phyloP scores from a whole-genome alignment of 352 stramenopile genomes.

The Saprolegnia parasitica region DNA sequence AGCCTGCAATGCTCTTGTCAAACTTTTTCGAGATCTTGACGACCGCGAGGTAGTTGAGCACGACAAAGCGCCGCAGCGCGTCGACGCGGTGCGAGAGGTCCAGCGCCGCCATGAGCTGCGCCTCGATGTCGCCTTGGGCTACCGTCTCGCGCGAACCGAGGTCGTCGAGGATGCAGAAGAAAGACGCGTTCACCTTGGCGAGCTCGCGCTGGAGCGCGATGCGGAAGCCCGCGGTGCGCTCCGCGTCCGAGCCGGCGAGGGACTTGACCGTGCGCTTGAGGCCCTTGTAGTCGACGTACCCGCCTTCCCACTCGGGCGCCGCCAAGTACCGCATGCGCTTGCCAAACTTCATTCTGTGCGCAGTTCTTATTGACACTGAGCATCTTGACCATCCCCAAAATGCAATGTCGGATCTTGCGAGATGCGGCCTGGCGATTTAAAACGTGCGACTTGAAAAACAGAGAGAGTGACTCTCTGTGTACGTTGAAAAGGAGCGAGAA shows the following conservation, averaged over 20 bases:
- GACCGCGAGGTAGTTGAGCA: slow-evolving; percentile 72
- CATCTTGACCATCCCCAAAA: not conserved
- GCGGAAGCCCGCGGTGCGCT: slow-evolving; percentile 21
- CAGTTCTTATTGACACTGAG: not conserved
- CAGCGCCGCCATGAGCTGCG: slow-evolving; percentile 44
- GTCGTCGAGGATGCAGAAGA: slow-evolving; percentile 51
- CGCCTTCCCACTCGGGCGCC: slow-evolving; percentile 47
- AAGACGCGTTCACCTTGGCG: slow-evolving; percentile 52
- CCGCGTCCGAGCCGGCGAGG: slow-evolving; percentile 20
- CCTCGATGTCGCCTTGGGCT: not conserved
- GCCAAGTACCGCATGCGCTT: slow-evolving; percentile 71
- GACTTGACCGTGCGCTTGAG: slow-evolving; percentile 65
- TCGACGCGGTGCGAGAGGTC: slow-evolving; percentile 61
- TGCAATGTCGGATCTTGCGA: not conserved
- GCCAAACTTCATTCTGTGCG: slow-evolving; percentile 83
- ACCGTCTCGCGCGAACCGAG: slow-evolving; percentile 23
- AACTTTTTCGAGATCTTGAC: slow-evolving; percentile 84
- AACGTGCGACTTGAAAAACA: no score
- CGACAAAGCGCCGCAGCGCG: slow-evolving; percentile 66
- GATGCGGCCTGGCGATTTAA: no score
- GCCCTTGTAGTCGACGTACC: slow-evolving; percentile 81
- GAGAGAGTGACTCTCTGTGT: no score
- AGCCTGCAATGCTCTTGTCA: slow-evolving; percentile 41
- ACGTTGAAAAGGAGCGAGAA: no score
- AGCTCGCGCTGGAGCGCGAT: slow-evolving; percentile 45